phyloP scores from a whole-genome alignment of 306 rosid species.

The Cucumis melo region DNA sequence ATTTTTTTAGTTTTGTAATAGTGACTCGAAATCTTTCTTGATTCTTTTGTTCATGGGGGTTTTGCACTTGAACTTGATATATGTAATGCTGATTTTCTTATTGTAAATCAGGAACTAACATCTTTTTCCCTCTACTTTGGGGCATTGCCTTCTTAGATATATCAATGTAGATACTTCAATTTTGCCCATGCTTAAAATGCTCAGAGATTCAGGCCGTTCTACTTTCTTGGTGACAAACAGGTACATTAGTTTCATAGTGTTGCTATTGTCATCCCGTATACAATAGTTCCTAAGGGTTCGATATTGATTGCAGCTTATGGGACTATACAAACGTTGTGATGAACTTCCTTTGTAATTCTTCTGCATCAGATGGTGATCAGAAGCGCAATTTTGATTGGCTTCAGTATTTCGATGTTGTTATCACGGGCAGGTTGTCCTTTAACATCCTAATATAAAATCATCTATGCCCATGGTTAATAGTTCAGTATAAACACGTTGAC shows the following conservation, averaged over 20 bases:
- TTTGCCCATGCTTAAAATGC: slow-evolving; percentile 95
- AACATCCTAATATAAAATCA: background rate
- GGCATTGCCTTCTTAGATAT: slow-evolving; percentile 37
- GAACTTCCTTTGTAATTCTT: slow-evolving; percentile 72
- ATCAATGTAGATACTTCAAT: slow-evolving; percentile 59
- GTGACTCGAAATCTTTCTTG: background rate
- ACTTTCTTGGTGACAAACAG: slow-evolving; percentile 96
- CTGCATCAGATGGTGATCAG: slow-evolving; percentile 24
- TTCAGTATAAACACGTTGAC: background rate
- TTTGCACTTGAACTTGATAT: background rate
- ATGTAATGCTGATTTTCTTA: background rate
- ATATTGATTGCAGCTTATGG: slow-evolving; percentile 68
- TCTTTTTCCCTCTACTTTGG: background rate
- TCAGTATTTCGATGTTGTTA: slow-evolving; percentile 77
- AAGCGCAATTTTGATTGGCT: slow-evolving; percentile 72
- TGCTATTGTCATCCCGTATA: background rate
- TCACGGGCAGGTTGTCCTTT: slow-evolving; percentile 68
- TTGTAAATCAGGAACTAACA: background rate
- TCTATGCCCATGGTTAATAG: background rate
- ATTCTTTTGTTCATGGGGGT: background rate
- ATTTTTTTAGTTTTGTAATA: background rate
- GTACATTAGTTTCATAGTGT: slow-evolving; percentile 19
- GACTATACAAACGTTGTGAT: slow-evolving; percentile 89
- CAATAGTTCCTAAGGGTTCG: background rate
- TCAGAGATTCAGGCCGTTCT: slow-evolving; percentile 81